These are phyloP conservation scores for Eutrema heterophyllum DNA, from an alignment of 345 rosid genomes.

Conservation along the genomic window DNA sequence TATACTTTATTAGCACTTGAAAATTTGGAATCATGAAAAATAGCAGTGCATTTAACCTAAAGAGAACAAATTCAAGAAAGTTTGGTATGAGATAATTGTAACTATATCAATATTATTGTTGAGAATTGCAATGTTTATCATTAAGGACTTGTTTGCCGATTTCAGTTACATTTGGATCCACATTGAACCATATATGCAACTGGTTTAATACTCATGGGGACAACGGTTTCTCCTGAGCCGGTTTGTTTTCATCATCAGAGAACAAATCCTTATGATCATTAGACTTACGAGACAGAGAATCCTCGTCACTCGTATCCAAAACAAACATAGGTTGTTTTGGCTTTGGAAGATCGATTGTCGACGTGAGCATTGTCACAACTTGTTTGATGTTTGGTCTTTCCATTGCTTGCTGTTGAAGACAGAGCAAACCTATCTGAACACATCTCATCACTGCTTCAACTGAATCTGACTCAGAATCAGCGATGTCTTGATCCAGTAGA, in stretches of 20 bases:
- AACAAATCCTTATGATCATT: neutral
- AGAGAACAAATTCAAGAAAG: too few species aligned
- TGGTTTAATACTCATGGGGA: neutral
- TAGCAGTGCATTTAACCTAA: too few species aligned
- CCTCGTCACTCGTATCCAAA: neutral
- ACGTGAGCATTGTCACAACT: slow-evolving; percentile 5
- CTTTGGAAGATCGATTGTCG: slow-evolving; percentile 4
- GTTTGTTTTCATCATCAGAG: slow-evolving; percentile 1
- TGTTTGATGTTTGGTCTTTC: slow-evolving; percentile 16
- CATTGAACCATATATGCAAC: neutral
- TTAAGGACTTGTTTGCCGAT: too few species aligned
- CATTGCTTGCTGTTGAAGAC: slow-evolving; percentile 7
- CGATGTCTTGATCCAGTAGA: slow-evolving; percentile 11
- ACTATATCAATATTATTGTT: too few species aligned
- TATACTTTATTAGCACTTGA: too few species aligned
- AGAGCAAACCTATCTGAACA: slow-evolving; percentile 3
- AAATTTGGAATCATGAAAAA: too few species aligned
- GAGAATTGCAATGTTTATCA: too few species aligned
- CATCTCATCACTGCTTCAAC: slow-evolving; percentile 1
- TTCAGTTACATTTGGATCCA: neutral
- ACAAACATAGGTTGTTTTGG: slow-evolving; percentile 11
- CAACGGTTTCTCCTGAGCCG: neutral
- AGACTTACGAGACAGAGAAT: neutral
- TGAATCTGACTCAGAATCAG: neutral
- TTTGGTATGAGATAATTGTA: too few species aligned